phyloP scores from a whole-genome alignment of 2,329 filamentous ascomycete species.

The Helminthosporium solani region DNA sequence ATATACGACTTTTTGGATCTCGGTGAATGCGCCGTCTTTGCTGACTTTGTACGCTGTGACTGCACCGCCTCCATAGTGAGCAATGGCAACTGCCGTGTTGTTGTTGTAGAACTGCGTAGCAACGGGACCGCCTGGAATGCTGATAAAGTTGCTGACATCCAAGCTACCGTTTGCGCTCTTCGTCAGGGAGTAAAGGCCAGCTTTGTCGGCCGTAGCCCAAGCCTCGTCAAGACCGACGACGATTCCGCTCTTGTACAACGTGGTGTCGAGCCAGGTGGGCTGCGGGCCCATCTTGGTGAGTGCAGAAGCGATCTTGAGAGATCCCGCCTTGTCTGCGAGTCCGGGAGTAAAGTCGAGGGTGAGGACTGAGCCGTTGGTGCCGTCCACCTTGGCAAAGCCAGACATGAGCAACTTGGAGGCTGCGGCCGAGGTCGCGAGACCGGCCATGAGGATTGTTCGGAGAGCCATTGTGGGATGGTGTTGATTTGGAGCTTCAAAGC shows the following conservation, averaged over 20 bases:
- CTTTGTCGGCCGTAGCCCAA: conserved; percentile 44
- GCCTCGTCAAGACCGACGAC: conserved; percentile 65
- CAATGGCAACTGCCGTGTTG: conserved; percentile 43
- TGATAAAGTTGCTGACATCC: conserved; percentile 33
- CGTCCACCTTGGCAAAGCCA: conserved; percentile 39
- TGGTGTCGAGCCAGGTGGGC: conserved; percentile 63
- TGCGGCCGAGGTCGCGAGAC: conserved; percentile 18
- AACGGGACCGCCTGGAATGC: conserved; percentile 44
- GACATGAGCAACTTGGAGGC: conserved; percentile 44
- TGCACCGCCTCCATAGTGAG: conserved; percentile 45
- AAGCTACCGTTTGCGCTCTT: conserved; percentile 44
- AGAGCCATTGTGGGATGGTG: conserved; percentile 15
- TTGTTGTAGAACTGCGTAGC: conserved; percentile 45
- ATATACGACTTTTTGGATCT: conserved; percentile 47
- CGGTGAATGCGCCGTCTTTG: conserved; percentile 11
- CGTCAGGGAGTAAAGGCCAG: conserved; percentile 44
- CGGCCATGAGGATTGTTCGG: conserved; percentile 16
- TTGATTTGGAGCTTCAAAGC: background rate
- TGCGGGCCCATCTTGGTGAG: conserved; percentile 53
- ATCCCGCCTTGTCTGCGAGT: conserved; percentile 6
- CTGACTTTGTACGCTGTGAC: conserved; percentile 36
- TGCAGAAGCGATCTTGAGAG: conserved; percentile 48
- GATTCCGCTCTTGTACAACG: conserved; percentile 46
- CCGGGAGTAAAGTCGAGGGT: conserved; percentile 39
- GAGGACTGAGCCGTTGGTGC: conserved; percentile 42